Evolutionary conservation across 805 yeast genomes (phyloP).

Genomic region (Barnettozyma salicaria): DNA sequence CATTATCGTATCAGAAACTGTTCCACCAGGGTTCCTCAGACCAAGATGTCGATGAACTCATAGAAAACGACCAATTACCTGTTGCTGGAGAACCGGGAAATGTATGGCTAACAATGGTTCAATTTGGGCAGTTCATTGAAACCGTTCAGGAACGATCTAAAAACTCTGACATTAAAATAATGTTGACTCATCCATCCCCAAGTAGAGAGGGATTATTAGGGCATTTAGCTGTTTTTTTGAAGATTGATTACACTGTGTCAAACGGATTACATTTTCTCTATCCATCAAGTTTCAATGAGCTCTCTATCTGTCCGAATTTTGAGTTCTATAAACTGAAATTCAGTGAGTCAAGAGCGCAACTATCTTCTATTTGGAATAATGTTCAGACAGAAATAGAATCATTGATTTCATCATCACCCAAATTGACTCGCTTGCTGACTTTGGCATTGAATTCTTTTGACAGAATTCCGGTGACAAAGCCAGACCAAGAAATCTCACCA

Average conservation of each 20-base stretch:
- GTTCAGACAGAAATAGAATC: constrained; percentile 47
- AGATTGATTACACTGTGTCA: constrained; percentile 69
- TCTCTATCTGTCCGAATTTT: constrained; percentile 55
- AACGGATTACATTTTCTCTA: constrained; percentile 68
- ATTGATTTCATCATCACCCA: constrained; percentile 36
- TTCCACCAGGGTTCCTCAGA: constrained; percentile 54
- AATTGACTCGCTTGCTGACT: constrained; percentile 41
- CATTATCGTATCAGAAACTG: constrained; percentile 56
- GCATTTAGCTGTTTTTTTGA: constrained; percentile 57
- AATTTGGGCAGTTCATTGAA: constrained; percentile 58
- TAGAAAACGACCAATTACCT: constrained; percentile 34
- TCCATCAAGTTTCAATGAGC: constrained; percentile 63
- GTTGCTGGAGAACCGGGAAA: constrained; percentile 61
- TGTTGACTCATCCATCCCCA: constrained; percentile 66
- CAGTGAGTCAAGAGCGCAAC: constrained; percentile 51
- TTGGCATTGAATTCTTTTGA: constrained; percentile 58
- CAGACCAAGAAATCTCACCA: constrained; percentile 38
- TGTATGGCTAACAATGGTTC: constrained; percentile 67
- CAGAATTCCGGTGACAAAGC: constrained; percentile 43
- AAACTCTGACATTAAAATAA: constrained; percentile 47
- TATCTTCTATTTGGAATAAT: constrained; percentile 58
- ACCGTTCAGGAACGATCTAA: constrained; percentile 38
- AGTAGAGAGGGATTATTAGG: constrained; percentile 63
- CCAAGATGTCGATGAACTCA: constrained; percentile 17
- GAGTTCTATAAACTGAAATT: constrained; percentile 61